A percentile compares a stretch with the other conserved stretches of the same genome.
These are phyloP conservation scores for Sporothrix pallida DNA, from an alignment of 2,329 filamentous ascomycete species.

Conservation along the genomic window DNA sequence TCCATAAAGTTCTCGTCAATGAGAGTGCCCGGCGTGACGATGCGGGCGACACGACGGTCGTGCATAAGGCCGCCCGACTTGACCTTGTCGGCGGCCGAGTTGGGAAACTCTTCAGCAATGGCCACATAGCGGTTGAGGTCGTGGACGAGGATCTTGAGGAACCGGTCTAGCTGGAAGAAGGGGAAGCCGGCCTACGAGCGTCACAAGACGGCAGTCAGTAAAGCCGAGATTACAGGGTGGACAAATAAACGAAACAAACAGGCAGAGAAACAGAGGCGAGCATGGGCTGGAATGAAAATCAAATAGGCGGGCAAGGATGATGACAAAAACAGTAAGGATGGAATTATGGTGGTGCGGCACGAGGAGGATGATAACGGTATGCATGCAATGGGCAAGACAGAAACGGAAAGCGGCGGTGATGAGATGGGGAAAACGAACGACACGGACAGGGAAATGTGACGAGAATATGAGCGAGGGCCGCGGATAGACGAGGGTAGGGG, in stretches of 20 bases:
- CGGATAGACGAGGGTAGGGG: neutral
- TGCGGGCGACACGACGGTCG: conserved; percentile 80
- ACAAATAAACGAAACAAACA: conserved; percentile 10
- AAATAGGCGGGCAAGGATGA: neutral
- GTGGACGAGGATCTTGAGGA: conserved; percentile 89
- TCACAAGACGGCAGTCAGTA: conserved; percentile 4
- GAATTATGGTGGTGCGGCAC: too few relatives aligned
- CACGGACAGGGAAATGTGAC: neutral
- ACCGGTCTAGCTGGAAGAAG: conserved; percentile 88
- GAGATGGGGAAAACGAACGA: conserved; percentile 18
- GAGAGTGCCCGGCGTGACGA: conserved; percentile 92
- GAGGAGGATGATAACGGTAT: too few relatives aligned
- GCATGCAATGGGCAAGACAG: too few relatives aligned
- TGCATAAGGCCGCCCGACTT: conserved; percentile 82
- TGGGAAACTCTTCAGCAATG: conserved; percentile 89
- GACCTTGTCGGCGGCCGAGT: conserved; percentile 70
- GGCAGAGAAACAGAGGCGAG: neutral
- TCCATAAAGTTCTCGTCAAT: conserved; percentile 99
- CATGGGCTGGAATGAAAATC: neutral
- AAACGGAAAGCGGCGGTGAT: neutral
- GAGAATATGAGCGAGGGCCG: neutral
- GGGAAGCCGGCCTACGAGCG: conserved; percentile 78
- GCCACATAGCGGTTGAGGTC: conserved; percentile 91
- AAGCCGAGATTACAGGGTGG: neutral
- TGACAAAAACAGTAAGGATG: conserved; percentile 3